Conservation (phyloP, 2,329 filamentous ascomycete species). For the Alternaria gaisen region DNA sequence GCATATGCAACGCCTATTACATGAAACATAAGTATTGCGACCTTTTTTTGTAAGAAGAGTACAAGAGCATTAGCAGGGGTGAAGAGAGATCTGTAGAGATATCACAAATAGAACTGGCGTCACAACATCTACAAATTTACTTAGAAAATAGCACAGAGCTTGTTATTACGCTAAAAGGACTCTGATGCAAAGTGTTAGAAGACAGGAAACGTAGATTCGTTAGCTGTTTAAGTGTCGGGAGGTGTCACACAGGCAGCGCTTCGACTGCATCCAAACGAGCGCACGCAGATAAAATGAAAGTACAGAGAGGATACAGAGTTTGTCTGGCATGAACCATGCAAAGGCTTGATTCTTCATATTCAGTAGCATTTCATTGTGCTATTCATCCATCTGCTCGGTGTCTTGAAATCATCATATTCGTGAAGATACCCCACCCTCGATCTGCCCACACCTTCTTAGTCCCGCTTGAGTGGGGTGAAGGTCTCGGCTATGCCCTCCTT, state of each 20-base stretch:
- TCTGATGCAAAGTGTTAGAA: background rate
- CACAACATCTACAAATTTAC: background rate
- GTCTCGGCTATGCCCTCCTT: constrained; percentile 87
- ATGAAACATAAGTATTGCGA: background rate
- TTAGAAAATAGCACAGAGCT: background rate
- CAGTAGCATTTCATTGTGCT: constrained; percentile 22
- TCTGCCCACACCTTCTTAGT: constrained; percentile 36
- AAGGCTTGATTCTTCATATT: constrained; percentile 1
- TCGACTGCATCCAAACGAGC: background rate
- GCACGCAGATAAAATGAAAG: background rate
- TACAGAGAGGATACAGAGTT: background rate
- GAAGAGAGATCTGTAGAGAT: background rate
- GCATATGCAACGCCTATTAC: background rate
- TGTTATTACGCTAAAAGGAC: background rate
- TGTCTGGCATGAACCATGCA: constrained; percentile 2
- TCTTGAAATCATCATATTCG: constrained; percentile 49
- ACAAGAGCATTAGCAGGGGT: background rate
- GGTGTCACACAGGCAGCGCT: background rate
- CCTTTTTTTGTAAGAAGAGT: background rate
- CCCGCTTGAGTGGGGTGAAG: constrained; percentile 79
- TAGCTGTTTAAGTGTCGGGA: background rate
- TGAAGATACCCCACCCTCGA: constrained; percentile 40
- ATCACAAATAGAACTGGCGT: background rate
- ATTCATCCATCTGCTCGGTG: constrained; percentile 30
- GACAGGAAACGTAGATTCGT: background rate